Evolutionary conservation across 805 yeast species (phyloP).

Genomic region (Maudiozyma serrabonitensis): DNA sequence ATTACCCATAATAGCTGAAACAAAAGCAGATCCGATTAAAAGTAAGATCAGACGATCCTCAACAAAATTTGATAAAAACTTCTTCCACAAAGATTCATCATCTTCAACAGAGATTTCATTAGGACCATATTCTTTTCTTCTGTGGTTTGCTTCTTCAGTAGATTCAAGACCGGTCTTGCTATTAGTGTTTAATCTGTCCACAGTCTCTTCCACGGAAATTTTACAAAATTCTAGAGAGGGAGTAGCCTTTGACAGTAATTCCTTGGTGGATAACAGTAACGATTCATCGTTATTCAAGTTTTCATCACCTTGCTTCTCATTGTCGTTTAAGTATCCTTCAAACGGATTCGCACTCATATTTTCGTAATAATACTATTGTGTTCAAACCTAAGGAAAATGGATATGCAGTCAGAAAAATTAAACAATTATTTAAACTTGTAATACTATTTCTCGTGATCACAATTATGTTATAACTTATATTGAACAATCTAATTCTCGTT

Average conservation of each 20-base stretch:
- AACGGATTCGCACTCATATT: slow-evolving; percentile 31
- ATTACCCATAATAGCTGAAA: slow-evolving; percentile 87
- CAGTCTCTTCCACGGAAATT: slow-evolving; percentile 57
- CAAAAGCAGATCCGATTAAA: slow-evolving; percentile 79
- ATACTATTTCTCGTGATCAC: too few species aligned
- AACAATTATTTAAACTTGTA: too few species aligned
- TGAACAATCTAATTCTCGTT: too few species aligned
- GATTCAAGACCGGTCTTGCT: slow-evolving; percentile 50
- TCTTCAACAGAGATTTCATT: slow-evolving; percentile 75
- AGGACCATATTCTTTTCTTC: slow-evolving; percentile 68
- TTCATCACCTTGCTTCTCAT: neutral
- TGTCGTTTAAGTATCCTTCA: slow-evolving; percentile 1
- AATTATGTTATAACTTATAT: too few species aligned
- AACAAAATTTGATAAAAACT: slow-evolving; percentile 71
- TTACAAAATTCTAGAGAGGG: slow-evolving; percentile 61
- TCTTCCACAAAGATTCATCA: slow-evolving; percentile 56
- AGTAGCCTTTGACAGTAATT: slow-evolving; percentile 28
- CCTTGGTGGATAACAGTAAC: slow-evolving; percentile 11
- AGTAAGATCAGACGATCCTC: slow-evolving; percentile 86
- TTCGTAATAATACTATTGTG: neutral
- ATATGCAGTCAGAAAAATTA: too few species aligned
- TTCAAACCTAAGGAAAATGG: neutral
- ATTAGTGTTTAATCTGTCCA: slow-evolving; percentile 54
- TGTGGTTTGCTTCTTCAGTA: slow-evolving; percentile 57
- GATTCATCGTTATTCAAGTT: slow-evolving; percentile 2